phyloP scores from a whole-genome alignment of 2,329 filamentous ascomycete genomes.

The Penicillium sp. region DNA sequence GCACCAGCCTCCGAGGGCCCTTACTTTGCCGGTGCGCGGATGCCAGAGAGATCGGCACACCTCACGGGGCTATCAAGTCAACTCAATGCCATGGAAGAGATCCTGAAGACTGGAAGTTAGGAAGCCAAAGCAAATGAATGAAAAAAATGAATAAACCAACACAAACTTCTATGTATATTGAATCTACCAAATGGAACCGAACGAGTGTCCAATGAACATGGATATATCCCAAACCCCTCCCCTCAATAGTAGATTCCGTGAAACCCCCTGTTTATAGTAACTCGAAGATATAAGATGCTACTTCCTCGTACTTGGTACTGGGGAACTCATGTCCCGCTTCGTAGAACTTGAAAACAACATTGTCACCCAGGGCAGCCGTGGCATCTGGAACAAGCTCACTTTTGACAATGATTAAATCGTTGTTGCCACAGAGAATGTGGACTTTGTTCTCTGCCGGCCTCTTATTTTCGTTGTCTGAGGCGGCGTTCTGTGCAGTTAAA shows the following conservation, averaged over 20 bases:
- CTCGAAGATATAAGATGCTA: slow-evolving; percentile 55
- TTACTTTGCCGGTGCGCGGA: slow-evolving; percentile 35
- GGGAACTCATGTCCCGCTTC: slow-evolving; percentile 70
- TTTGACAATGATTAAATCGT: slow-evolving; percentile 66
- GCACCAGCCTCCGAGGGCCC: slow-evolving; percentile 31
- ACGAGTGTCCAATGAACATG: neutral
- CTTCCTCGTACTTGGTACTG: slow-evolving; percentile 59
- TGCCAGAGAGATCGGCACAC: slow-evolving; percentile 33
- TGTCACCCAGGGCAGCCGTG: slow-evolving; percentile 55
- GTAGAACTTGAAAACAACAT: slow-evolving; percentile 58
- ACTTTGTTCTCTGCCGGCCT: slow-evolving; percentile 52
- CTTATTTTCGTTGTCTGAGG: slow-evolving; percentile 25
- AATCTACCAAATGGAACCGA: slow-evolving; percentile 10
- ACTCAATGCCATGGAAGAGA: slow-evolving; percentile 31
- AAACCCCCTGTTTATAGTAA: slow-evolving; percentile 35
- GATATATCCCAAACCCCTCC: neutral
- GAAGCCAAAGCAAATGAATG: slow-evolving; percentile 7
- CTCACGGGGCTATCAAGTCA: slow-evolving; percentile 32
- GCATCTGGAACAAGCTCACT: slow-evolving; percentile 66
- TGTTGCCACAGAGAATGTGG: slow-evolving; percentile 64
- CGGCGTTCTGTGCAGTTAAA: slow-evolving; percentile 46
- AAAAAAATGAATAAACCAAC: slow-evolving; percentile 3
- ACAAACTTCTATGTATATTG: slow-evolving; percentile 9
- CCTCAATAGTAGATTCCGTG: neutral
- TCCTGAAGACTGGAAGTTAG: slow-evolving; percentile 25